These are phyloP conservation scores for Hysterium pulicare DNA, from an alignment of 2,329 filamentous ascomycete genomes.

Conservation along the genomic window DNA sequence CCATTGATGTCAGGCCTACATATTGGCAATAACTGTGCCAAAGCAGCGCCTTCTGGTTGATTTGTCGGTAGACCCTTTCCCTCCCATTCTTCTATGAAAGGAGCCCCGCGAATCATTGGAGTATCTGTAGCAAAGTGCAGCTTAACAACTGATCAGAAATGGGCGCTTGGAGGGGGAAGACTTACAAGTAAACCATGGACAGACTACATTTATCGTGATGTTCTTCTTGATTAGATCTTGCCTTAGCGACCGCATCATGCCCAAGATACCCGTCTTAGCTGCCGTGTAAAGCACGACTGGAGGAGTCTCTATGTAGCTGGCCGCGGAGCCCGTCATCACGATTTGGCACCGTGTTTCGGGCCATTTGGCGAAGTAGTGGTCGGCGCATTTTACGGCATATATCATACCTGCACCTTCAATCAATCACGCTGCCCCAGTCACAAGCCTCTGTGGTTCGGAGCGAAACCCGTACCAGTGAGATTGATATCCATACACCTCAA, in stretches of 20 bases:
- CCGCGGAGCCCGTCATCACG: constrained; percentile 18
- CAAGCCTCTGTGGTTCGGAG: too few species aligned
- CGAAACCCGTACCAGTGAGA: too few species aligned
- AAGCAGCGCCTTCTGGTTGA: constrained; percentile 17
- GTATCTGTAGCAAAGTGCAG: constrained; percentile 9
- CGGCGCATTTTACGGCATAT: constrained; percentile 18
- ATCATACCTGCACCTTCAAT: too few species aligned
- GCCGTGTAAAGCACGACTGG: constrained; percentile 19
- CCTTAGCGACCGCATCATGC: constrained; percentile 19
- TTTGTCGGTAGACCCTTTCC: constrained; percentile 18
- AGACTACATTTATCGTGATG: constrained; percentile 21
- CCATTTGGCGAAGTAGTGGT: constrained; percentile 18
- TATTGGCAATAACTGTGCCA: constrained; percentile 17
- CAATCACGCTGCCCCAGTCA: too few species aligned
- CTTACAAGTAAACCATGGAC: constrained; percentile 26
- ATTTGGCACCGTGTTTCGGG: constrained; percentile 13
- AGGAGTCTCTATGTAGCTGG: constrained; percentile 19
- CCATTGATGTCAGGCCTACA: constrained; percentile 14
- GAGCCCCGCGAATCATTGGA: constrained; percentile 18
- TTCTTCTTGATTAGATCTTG: constrained; percentile 13
- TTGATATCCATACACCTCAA: constrained; percentile 17
- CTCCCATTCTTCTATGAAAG: constrained; percentile 13
- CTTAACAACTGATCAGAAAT: background rate
- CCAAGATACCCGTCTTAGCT: constrained; percentile 21
- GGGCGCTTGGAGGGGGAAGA: background rate